Evolutionary conservation across 345 rosid species (phyloP).

Genomic region (Hibiscus syriacus): DNA sequence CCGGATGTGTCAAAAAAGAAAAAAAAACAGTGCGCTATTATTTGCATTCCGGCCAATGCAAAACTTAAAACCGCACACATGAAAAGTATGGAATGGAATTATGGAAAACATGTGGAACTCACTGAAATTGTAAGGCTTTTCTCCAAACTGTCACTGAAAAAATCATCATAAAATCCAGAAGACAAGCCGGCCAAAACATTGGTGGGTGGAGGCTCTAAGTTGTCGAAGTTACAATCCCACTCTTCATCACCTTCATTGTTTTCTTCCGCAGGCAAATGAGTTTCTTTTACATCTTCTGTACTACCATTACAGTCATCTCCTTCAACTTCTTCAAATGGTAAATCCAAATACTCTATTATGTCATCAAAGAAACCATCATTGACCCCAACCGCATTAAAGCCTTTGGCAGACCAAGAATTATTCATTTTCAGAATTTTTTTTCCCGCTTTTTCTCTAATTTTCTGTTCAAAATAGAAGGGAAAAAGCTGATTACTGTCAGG

Average conservation of each 20-base stretch:
- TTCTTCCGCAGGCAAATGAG: neutral
- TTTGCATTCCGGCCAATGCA: no score
- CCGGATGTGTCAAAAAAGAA: no score
- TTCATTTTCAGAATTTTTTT: constrained; percentile 15
- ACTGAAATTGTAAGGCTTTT: constrained; percentile 28
- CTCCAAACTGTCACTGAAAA: constrained; percentile 15
- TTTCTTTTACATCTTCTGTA: neutral
- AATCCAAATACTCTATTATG: constrained; percentile 38
- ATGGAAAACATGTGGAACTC: constrained; percentile 24
- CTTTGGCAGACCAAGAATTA: constrained; percentile 50
- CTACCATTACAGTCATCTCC: constrained; percentile 12
- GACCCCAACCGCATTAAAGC: constrained; percentile 28
- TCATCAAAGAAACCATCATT: constrained; percentile 61
- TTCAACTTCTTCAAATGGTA: constrained; percentile 54
- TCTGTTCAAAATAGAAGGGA: constrained; percentile 10
- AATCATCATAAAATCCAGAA: constrained; percentile 25
- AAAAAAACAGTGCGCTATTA: no score
- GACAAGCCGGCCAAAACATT: constrained; percentile 38
- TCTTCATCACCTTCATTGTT: constrained; percentile 24
- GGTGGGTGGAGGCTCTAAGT: constrained; percentile 59
- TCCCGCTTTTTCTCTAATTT: neutral
- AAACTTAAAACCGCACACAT: no score
- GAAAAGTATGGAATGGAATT: neutral
- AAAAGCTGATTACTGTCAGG: neutral
- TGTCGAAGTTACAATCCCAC: constrained; percentile 55